phyloP scores from a whole-genome alignment of 495 filamentous ascomycete species.

The Penicillium herquei region DNA sequence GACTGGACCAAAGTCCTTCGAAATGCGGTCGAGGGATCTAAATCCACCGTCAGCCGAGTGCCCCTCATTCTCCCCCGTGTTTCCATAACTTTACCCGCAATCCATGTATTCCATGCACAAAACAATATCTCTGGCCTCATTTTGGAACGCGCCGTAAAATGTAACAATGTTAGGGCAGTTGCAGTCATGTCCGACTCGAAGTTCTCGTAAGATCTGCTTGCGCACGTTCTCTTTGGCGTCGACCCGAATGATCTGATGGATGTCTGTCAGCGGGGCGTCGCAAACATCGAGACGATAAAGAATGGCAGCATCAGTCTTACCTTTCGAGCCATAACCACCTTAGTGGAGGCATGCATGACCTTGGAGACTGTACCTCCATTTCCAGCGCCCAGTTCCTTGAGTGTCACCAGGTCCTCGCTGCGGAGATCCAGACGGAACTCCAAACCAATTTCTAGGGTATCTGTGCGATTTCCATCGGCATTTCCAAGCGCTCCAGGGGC shows the following conservation, averaged over 20 bases:
- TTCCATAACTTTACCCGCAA: conserved; percentile 69
- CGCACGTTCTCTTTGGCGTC: conserved; percentile 95
- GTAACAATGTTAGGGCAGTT: conserved; percentile 94
- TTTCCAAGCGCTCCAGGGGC: conserved; percentile 60
- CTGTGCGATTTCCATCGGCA: conserved; percentile 56
- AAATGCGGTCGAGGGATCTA: conserved; percentile 92
- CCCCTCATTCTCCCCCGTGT: conserved; percentile 5
- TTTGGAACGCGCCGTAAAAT: conserved; percentile 96
- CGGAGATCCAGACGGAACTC: conserved; percentile 92
- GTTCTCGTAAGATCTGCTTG: conserved; percentile 91
- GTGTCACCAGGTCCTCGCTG: conserved; percentile 85
- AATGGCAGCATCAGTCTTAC: conserved; percentile 42
- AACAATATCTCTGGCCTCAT: conserved; percentile 92
- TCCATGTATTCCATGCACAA: conserved; percentile 99
- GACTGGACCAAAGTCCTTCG: conserved; percentile 89
- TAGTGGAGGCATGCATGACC: conserved; percentile 90
- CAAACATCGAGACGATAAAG: not conserved
- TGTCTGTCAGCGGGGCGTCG: conserved; percentile 6
- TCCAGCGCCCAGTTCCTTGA: conserved; percentile 92
- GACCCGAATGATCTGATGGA: conserved; percentile 84
- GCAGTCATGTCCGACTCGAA: conserved; percentile 97
- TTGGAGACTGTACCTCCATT: conserved; percentile 99
- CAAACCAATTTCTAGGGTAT: conserved; percentile 92
- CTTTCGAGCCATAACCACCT: conserved; percentile 97
- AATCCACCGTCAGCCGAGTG: conserved; percentile 12